These are phyloP conservation scores for Colletotrichum lindemuthianum DNA, from an alignment of 2,329 filamentous ascomycete species.

Conservation along the genomic window DNA sequence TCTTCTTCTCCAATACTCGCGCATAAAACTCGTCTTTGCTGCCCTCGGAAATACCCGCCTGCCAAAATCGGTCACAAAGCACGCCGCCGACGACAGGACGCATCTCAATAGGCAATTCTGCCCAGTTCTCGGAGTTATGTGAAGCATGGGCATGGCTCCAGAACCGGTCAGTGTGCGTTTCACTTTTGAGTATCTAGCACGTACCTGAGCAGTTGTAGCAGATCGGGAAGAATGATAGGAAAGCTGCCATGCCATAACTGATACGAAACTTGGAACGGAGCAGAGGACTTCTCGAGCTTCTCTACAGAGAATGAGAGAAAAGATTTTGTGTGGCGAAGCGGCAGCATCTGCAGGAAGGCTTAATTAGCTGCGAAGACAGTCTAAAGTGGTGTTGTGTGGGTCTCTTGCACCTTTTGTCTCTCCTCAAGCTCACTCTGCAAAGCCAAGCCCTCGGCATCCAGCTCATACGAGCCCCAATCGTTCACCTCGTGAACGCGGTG, in stretches of 20 bases:
- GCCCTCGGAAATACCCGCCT: conserved; percentile 94
- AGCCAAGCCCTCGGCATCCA: conserved; percentile 82
- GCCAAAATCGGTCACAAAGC: conserved; percentile 96
- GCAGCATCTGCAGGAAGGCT: conserved; percentile 65
- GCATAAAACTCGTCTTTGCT: conserved; percentile 98
- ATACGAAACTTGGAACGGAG: conserved; percentile 79
- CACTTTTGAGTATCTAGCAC: background rate
- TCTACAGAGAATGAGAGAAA: conserved; percentile 94
- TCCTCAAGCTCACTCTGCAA: conserved; percentile 83
- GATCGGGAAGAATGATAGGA: conserved; percentile 82
- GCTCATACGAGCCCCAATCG: conserved; percentile 82
- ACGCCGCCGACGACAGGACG: conserved; percentile 81
- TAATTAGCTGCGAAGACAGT: background rate
- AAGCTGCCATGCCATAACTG: conserved; percentile 88
- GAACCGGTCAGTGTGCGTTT: background rate
- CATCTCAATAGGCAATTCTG: conserved; percentile 78
- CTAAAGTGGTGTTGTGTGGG: conserved; percentile 36
- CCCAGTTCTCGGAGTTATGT: conserved; percentile 88
- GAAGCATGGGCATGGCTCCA: conserved; percentile 86
- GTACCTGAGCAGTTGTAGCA: conserved; percentile 83
- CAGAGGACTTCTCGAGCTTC: conserved; percentile 78
- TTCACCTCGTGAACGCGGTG: conserved; percentile 78
- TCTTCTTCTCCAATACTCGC: conserved; percentile 87
- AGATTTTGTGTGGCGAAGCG: conserved; percentile 87
- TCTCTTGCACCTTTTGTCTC: conserved; percentile 67